Base-by-base conservation (phyloP, 352 stramenopile genomes). In the Pythium vanterpoolii region DNA sequence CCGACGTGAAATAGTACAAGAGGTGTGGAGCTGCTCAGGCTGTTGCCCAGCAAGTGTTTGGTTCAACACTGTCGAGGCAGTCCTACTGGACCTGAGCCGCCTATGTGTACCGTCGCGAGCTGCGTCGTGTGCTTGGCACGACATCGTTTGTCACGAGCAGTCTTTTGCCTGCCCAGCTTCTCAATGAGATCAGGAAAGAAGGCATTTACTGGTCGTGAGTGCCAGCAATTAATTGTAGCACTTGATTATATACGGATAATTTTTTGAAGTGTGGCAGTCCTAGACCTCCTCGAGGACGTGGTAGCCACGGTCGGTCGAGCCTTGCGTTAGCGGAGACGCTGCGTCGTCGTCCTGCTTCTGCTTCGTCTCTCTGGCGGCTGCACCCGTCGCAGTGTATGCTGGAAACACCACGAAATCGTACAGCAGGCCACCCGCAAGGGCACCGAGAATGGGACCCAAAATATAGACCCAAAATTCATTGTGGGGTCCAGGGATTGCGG, bases 401-500 rank as follows among this genome's bases (percentile, higher is more conserved):
- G 53, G 53, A n/a, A 16, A 44, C 33, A 52, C 53, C n/a, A 48
- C 53, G 14, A 24, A 46, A 31, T 92, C 84, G 40, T 77, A 87
- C 28, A 92, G 24, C 16, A 73, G 49, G 13, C 67, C 81, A 14
- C 83, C 85, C 23, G 74, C 31, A 13, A 78, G n/a, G 10, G 67
- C 79, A 36, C 83, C 83, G 28, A 93, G 18, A 7, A 82, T 59
- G 1, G 83, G 83, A 4, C 73, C 83, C 24, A 89, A 9, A 23
- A 88, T 65, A 55, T 92, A 93, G 11, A 89, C 64, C 83, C 83
- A 93, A 43, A 73, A 85, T 27, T 65, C 74, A 39, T 73, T 66
- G 23, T 62, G 62, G 7, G 77, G 79, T 21, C 84, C 75, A 9
- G 69, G 73, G 13, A 81, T 40, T 5, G 68, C 66, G 31, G 66